Evolutionary conservation across 306 rosid genomes (phyloP), one percentile per base, ranked within the genome.

Genomic region (Trichosanthes cucumerina): DNA sequence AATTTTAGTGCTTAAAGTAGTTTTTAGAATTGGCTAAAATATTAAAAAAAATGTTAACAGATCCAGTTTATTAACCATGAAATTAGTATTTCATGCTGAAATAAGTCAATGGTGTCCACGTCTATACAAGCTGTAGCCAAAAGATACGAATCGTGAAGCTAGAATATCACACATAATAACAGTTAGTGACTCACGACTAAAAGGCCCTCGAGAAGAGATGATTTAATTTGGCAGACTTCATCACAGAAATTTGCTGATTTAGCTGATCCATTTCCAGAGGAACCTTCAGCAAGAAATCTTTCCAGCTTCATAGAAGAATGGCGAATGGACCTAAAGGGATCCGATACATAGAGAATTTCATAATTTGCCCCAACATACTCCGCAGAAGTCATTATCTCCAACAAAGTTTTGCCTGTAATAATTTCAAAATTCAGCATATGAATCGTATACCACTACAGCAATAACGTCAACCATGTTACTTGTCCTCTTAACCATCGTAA

Each of bases 141-240:
- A 70, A 6, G 24, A 26, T 7, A 70, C 33, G 0, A 68, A n/a
- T 6, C 7, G 4, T 38, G 41, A 44, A 24, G 54, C 21, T 12
- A 7, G 23, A 26, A 44, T 13, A 71, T 44, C 56, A 71, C 56
- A 71, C 6, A 24, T 44, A 3, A 71, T 24, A 47, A 43, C 7
- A 63, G 71, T 69, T 28, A 81, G 77, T 80, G 81, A 71, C 96
- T 87, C 88, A 95, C 98, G 76, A 95, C 98, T 7, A 95, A 76
- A 80, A 95, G 59, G 71, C 98, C 98, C 83, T 95, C 97, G 73
- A 95, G 82, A 85, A 95, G 97, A n/a, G 97, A 92, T 65, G 98
- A 86, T 82, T 92, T 92, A 81, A 92, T 76, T 80, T 86, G 90
- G 87, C 98, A 95, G 82, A 95, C 92, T 81, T 80, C 86, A 85